These are phyloP conservation scores for Thelephora aurantiotincta DNA, from an alignment of 768 basidiomycete genomes.

Conservation along the genomic window DNA sequence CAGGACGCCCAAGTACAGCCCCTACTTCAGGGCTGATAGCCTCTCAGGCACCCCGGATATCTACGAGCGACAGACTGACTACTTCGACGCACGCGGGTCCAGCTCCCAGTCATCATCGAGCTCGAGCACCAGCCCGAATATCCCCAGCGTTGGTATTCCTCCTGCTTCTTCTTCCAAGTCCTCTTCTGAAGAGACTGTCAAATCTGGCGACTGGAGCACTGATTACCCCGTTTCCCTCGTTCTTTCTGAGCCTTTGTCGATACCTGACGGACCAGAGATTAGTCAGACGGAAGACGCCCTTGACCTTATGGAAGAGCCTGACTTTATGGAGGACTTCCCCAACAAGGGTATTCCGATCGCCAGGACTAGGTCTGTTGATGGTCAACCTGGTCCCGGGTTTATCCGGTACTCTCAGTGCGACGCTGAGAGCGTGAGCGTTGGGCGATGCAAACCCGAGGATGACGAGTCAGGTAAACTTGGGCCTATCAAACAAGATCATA, in stretches of 20 bases:
- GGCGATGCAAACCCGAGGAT: slow-evolving; percentile 10
- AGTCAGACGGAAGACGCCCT: slow-evolving; percentile 31
- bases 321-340: slow-evolving; percentile 37
- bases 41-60: slow-evolving; percentile 16
- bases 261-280: slow-evolving; percentile 10
- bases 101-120: slow-evolving; percentile 9
- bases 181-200: background rate
- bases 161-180: background rate
- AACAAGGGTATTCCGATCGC: slow-evolving; percentile 1
- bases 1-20: slow-evolving; percentile 14
- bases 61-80: slow-evolving; percentile 20
- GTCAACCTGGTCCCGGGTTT: slow-evolving; percentile 5
- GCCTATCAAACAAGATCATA: background rate
- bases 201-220: background rate
- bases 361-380: slow-evolving; percentile 5
- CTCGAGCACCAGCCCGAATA: slow-evolving; percentile 7
- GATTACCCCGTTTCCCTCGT: background rate
- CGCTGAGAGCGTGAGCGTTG: slow-evolving; percentile 11
- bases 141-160: slow-evolving; percentile 10
- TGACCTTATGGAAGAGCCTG: slow-evolving; percentile 47
- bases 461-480: background rate
- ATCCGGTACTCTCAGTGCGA: slow-evolving; percentile 12
- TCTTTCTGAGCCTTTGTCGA: background rate
- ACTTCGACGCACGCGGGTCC: slow-evolving; percentile 21
- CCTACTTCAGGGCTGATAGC: slow-evolving; percentile 9